Conservation (phyloP, 169 alveolate species). For the Ichthyophthirius multifiliis region DNA sequence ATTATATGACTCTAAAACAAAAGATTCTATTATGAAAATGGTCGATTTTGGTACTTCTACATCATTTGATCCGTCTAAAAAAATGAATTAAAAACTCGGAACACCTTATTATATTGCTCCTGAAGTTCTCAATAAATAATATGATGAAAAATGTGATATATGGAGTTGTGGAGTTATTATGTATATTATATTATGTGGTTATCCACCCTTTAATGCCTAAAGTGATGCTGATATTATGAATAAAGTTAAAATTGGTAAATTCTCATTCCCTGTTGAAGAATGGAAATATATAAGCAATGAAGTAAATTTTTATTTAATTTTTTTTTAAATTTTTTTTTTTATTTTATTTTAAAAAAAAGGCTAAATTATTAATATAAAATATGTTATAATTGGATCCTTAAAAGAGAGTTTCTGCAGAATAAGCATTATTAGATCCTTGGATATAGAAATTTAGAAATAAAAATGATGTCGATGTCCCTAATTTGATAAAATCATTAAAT, state of each 20-base stretch:
- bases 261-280: conserved; percentile 45
- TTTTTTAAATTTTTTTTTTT: background rate
- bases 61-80: conserved; percentile 58
- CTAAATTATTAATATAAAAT: conserved; percentile 87
- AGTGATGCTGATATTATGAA: conserved; percentile 88
- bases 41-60: conserved; percentile 85
- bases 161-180: conserved; percentile 92
- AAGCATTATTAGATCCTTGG: conserved; percentile 92
- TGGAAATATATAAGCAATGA: conserved; percentile 31
- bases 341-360: conserved; percentile 62
- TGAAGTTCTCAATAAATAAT: conserved; percentile 82
- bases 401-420: conserved; percentile 88
- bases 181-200: conserved; percentile 83
- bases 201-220: conserved; percentile 93
- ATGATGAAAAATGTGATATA: conserved; percentile 89
- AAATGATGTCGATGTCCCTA: conserved; percentile 61
- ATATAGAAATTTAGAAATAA: conserved; percentile 72
- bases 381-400: conserved; percentile 87
- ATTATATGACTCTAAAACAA: conserved; percentile 50
- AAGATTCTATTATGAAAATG: conserved; percentile 59
- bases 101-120: conserved; percentile 87
- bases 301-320: background rate
- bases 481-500: conserved; percentile 73
- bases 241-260: conserved; percentile 87
- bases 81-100: conserved; percentile 55